These are phyloP conservation scores for Lathyrus sativus DNA, from an alignment of 306 rosid genomes.

Conservation along the genomic window DNA sequence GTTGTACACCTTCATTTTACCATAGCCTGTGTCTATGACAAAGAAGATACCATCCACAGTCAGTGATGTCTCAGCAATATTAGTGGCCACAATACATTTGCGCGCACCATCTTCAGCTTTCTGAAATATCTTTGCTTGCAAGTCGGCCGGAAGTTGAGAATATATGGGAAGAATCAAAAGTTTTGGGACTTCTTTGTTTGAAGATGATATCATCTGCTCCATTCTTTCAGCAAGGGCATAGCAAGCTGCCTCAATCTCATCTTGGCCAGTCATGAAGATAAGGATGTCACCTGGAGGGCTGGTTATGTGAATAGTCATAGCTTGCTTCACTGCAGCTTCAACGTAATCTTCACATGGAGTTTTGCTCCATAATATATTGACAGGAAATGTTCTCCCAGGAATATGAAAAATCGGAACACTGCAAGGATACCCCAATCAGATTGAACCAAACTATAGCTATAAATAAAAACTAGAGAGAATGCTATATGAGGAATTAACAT, in stretches of 20 bases:
- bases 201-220: conserved; percentile 76
- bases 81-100: conserved; percentile 95
- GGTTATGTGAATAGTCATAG: conserved; percentile 97
- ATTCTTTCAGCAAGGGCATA: conserved; percentile 88
- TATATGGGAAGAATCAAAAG: conserved; percentile 94
- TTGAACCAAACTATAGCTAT: conserved; percentile 29
- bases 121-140: conserved; percentile 95
- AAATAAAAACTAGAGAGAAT: conserved; percentile 1
- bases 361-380: conserved; percentile 78
- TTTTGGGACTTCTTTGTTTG: conserved; percentile 79
- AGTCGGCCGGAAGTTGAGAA: conserved; percentile 97
- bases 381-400: conserved; percentile 99
- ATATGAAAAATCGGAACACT: conserved; percentile 89
- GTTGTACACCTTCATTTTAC: conserved; percentile 97
- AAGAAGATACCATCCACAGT: conserved; percentile 94
- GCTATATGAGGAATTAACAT: conserved; percentile 21
- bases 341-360: conserved; percentile 96
- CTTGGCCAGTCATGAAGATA: conserved; percentile 98
- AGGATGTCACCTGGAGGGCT: conserved; percentile 97
- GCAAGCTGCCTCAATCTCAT: conserved; percentile 99
- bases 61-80: conserved; percentile 95
- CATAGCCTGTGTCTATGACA: conserved; percentile 95
- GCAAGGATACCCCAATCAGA: conserved; percentile 45
- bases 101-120: conserved; percentile 98
- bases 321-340: conserved; percentile 97